Evolutionary conservation across 768 basidiomycete genomes (phyloP), one percentile per base, ranked within the genome.

Genomic region (Postia placenta): DNA sequence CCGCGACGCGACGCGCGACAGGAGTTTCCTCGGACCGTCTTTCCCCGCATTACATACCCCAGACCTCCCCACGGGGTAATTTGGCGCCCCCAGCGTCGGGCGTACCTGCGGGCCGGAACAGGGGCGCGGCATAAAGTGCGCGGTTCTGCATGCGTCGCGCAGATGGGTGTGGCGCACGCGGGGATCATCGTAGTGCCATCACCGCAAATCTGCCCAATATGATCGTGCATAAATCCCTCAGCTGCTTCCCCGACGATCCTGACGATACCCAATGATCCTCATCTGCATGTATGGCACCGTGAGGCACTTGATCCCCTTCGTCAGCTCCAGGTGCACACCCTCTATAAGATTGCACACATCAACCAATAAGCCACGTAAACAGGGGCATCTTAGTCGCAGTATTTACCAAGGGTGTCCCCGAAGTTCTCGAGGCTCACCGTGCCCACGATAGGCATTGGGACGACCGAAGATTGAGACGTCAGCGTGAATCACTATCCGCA

Each of bases 261-360:
- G 37, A 17, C n/a, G 30, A 36, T 46, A 17, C 3, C 45, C 45
- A 17, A 35, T 37, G 33, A 46, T 46, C 5, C 15, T 37, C 25
- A 24, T 35, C 0, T 79, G 68, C 42, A 60, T 37, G 66, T 86
- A 84, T 0, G 75, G 71, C 53, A 78, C 74, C 49, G 76, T 73
- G 27, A 86, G 70, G 47, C 70, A 70, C 61, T 75, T 72, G 42
- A 78, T 64, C 57, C 85, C 83, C 2, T 70, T 66, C 0, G 75
- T 74, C 40, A 85, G 69, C 48, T 69, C 66, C 25, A 82, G 52
- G 44, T 79, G 55, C 11, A 78, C 66, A 4, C 67, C 76, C 9
- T 62, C 75, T 74, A 45, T 20, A 38, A 20, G 6, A 17, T 4
- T 11, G 45, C 23, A 12, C n/a, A n/a, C n/a, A n/a, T n/a, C n/a